Evolutionary conservation across 2,329 filamentous ascomycete genomes (phyloP), one percentile per base, ranked within the genome.

Genomic region (Dactylella cylindrospora): DNA sequence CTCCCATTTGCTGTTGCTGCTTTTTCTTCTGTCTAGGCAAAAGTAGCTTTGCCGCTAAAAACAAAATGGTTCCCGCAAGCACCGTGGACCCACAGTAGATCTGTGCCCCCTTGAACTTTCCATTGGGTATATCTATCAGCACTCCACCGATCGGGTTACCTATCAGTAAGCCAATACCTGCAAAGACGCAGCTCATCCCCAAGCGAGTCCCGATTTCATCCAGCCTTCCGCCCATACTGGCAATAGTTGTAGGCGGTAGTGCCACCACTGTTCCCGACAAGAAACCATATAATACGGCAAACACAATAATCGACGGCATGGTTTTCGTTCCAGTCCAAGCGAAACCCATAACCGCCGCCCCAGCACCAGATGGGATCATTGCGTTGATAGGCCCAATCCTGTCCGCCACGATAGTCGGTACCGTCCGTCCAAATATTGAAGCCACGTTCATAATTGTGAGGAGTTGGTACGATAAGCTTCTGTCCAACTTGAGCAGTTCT

Each of bases 361-460:
- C 67, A 10, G 74, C 66, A 8, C 72, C 68, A 19, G 70, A 69
- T 2, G 71, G 70, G 10, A 76, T 68, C 60, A 75, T 72, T 1
- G 73, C 72, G 49, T 77, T 73, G 10, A 78, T 65, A 2, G 74
- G 70, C 0, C 76, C 76, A 29, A 76, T 59, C 22, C 67, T 69
- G 43, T 75, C 73, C 0, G 76, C 76, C 3, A 79, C 59, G 5
- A 76, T 71, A 3, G 75, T 74, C 0, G 77, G 78, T 0, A 78
- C 67, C 0, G 80, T 70, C 5, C 79, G 74, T 0, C 79, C 79
- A 5, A 77, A 71, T 5, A 79, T 71, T 0, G 77, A 77, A 0
- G 76, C 74, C 1, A 75, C 77, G 68, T 80, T 80, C 43, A 80
- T 73, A 39, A 80, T 76, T 1, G 78, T 71, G 3, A 80, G 70